Conservation (phyloP, 2,329 filamentous ascomycete genomes). For the Pseudogymnoascus sp. region DNA sequence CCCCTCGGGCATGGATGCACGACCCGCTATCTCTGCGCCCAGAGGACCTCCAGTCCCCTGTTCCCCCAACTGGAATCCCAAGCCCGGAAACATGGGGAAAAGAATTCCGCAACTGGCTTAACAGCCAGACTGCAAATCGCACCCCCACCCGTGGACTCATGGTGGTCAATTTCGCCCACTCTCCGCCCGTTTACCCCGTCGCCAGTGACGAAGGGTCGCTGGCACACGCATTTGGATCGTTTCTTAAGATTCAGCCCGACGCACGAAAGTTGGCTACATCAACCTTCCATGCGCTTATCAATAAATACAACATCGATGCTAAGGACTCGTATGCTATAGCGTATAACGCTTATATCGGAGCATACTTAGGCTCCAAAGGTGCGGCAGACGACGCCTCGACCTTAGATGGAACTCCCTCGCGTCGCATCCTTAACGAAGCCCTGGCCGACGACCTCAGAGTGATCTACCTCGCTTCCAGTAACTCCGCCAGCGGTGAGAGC, state of each 20-base stretch:
- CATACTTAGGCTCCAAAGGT: slow-evolving; percentile 31
- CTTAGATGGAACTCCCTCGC: slow-evolving; percentile 28
- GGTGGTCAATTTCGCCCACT: slow-evolving; percentile 22
- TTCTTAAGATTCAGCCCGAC: slow-evolving; percentile 29
- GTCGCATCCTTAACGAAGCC: slow-evolving; percentile 29
- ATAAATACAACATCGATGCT: slow-evolving; percentile 23
- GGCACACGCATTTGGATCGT: slow-evolving; percentile 31
- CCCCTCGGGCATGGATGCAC: background rate
- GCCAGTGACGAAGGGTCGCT: slow-evolving; percentile 29
- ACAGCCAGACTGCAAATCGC: background rate
- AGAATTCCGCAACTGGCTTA: background rate
- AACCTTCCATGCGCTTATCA: slow-evolving; percentile 25
- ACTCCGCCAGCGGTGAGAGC: slow-evolving; percentile 28
- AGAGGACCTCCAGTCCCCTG: background rate
- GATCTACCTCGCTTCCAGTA: slow-evolving; percentile 38
- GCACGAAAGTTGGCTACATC: slow-evolving; percentile 27
- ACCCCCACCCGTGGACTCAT: background rate
- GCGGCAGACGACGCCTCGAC: slow-evolving; percentile 28
- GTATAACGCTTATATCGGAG: slow-evolving; percentile 24
- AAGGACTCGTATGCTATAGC: slow-evolving; percentile 23
- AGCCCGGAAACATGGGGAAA: background rate
- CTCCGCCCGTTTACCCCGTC: slow-evolving; percentile 32
- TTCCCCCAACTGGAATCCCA: background rate
- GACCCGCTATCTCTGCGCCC: background rate
- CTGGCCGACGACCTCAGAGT: slow-evolving; percentile 23